Evolutionary conservation across 371 early-diverging fungal genomes (phyloP).

Genomic region (Lichtheimia corymbifera): DNA sequence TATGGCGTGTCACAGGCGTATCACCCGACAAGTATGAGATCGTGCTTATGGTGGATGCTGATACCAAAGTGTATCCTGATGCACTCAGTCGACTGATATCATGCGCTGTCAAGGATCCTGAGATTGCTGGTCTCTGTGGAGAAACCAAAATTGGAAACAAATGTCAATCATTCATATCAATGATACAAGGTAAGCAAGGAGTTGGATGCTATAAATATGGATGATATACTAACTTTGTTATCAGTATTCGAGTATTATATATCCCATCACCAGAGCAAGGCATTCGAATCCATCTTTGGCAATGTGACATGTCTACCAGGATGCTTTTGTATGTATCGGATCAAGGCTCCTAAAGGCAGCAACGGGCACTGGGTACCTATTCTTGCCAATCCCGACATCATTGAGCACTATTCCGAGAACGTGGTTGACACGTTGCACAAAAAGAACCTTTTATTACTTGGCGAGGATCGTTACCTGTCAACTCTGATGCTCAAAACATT

Average conservation of each 20-base stretch:
- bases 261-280: constrained; percentile 91
- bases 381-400: constrained; percentile 84
- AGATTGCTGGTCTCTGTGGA: constrained; percentile 83
- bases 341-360: constrained; percentile 79
- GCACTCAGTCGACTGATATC: constrained; percentile 72
- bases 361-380: constrained; percentile 80
- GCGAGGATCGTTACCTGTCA: constrained; percentile 95
- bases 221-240: constrained; percentile 43
- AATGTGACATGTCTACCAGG: constrained; percentile 97
- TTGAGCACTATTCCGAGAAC: constrained; percentile 87
- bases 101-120: constrained; percentile 73
- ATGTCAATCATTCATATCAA: constrained; percentile 80
- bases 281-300: constrained; percentile 95
- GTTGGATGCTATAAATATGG: constrained; percentile 57
- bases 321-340: constrained; percentile 96
- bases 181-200: constrained; percentile 81
- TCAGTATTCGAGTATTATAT: constrained; percentile 94
- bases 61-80: constrained; percentile 86
- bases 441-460: constrained; percentile 91
- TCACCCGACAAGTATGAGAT: constrained; percentile 86
- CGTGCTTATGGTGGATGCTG: constrained; percentile 97
- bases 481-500: constrained; percentile 93
- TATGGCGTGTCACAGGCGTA: constrained; percentile 82
- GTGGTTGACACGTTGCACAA: constrained; percentile 94
- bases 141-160: constrained; percentile 92